Evolutionary conservation across 2,329 filamentous ascomycete genomes (phyloP), one percentile per base, ranked within the genome.

Genomic region (Paecilomyces formosus): DNA sequence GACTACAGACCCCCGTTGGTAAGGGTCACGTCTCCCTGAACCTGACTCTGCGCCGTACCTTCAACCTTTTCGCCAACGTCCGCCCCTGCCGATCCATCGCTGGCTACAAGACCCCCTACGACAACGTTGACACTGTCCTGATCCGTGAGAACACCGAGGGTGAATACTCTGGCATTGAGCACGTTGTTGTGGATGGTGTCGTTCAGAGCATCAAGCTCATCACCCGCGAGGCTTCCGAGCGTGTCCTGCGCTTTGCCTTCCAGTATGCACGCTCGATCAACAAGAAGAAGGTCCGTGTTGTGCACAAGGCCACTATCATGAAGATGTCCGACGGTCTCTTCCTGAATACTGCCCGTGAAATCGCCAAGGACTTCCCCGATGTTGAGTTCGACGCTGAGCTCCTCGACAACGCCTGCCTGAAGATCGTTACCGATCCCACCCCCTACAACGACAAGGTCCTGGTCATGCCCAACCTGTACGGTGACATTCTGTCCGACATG

Each of bases 281-380:
- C 79, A 90, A 90, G 83, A 92, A 87, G 76, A 97, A 97, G 89
- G 93, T 97, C 72, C 91, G 92, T 73, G 93, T 92, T 61, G 92
- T 97, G 64, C 94, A 99, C 89, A 99, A 99, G 86, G 94, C 94
- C 76, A 97, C 94, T 74, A 99, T 99, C 82, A 99, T 99, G 94
- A 99, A 99, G 87, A 96, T 97, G 90, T 93, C 89, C 74, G 94
- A 99, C 77, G 94, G 94, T 81, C 90, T 99, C 62, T 99, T 99
- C 87, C 85, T 99, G 68, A 89, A 85, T 78, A 91, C 89, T 63
- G 94, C 88, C 68, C 82, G 87, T 67, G 85, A 94, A 62, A 86
- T 99, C 66, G 84, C 91, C 77, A 96, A 96, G 86, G 92, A 97
- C 74, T 99, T 90, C 85, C 94, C 94, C 64, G 83, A 87, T 69